phyloP scores from a whole-genome alignment of 331 rosid species.

The Ulmus americana region DNA sequence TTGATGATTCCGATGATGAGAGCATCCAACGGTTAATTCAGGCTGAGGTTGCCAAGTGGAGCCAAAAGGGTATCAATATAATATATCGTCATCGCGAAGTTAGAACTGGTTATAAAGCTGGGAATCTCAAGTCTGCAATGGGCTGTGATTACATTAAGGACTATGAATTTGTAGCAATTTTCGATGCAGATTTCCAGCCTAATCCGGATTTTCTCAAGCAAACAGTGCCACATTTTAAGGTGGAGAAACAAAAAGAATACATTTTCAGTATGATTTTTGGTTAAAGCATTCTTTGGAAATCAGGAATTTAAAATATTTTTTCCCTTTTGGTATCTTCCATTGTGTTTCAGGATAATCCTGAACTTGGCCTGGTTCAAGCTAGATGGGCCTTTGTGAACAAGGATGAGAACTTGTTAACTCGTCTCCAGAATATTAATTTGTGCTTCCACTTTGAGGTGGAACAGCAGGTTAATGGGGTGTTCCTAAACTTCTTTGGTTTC shows the following conservation, averaged over 20 bases:
- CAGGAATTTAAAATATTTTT: neutral
- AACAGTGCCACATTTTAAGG: constrained; percentile 91
- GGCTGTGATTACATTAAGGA: constrained; percentile 74
- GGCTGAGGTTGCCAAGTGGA: constrained; percentile 76
- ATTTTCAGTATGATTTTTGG: constrained; percentile 8
- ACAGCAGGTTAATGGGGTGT: constrained; percentile 89
- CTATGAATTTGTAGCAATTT: constrained; percentile 85
- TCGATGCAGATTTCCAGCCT: constrained; percentile 96
- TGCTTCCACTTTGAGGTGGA: constrained; percentile 98
- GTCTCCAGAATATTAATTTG: constrained; percentile 85
- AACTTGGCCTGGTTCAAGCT: constrained; percentile 83
- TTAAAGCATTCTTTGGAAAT: constrained; percentile 16
- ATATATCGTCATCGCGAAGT: constrained; percentile 67
- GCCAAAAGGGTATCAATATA: constrained; percentile 72
- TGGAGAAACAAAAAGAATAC: constrained; percentile 23
- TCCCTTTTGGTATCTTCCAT: constrained; percentile 1
- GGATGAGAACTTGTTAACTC: constrained; percentile 89
- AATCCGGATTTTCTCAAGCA: constrained; percentile 86
- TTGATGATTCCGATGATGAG: constrained; percentile 86
- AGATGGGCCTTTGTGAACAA: constrained; percentile 94
- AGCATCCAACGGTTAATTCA: constrained; percentile 72
- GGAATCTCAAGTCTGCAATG: constrained; percentile 97
- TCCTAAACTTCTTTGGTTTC: constrained; percentile 87
- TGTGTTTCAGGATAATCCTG: constrained; percentile 65
- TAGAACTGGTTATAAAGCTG: constrained; percentile 96